Base-by-base conservation (phyloP, 73 alveolate genomes). In the Paramecium octaurelia region DNA sequence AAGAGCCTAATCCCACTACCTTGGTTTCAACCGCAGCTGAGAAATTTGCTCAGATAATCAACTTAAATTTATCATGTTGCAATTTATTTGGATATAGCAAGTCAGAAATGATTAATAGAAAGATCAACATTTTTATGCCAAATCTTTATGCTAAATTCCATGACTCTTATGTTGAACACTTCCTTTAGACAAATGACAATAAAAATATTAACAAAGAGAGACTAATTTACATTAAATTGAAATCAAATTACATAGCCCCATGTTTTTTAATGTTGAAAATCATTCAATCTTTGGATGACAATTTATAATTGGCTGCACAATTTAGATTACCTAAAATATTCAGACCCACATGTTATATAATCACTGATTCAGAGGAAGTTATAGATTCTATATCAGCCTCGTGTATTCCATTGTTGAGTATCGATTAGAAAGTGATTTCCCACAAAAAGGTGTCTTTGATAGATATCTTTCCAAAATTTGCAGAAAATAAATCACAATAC, bases 41-140 rank as follows among this genome's bases (percentile, higher is more conserved):
- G n/a, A 64, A 73, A 9, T 87, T 87, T 87, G 93, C 87, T 9
- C 23, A 58, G 14, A 77, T 87, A 8, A 77, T 59, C n/a, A 58
- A 87, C 6, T 40, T 87, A 9, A 87, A 87, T 40, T 38, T 87
- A 87, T 86, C 93, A 29, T 58, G 87, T 20, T 73, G 88, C 16
- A 64, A 73, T 59, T 59, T 87, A 44, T 64, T 73, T 64, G 93
- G 93, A 40, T 87, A 87, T 87, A 64, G 57, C 40, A 87, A 87
- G 23, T 64, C 60, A 38, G 93, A 87, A 38, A 87, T 87, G 50
- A 64, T 87, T 18, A 87, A 75, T 42, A 75, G 88, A 38, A 75
- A 75, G 46, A 75, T 75, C 29, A 75, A 75, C 16, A 75, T 75
- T 3, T 75, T 75, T 14, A 75, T 75, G 88, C 88, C 88, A 10